These are phyloP conservation scores for Cantharellus cinnabarinus DNA, from an alignment of 768 basidiomycete species.

Conservation along the genomic window DNA sequence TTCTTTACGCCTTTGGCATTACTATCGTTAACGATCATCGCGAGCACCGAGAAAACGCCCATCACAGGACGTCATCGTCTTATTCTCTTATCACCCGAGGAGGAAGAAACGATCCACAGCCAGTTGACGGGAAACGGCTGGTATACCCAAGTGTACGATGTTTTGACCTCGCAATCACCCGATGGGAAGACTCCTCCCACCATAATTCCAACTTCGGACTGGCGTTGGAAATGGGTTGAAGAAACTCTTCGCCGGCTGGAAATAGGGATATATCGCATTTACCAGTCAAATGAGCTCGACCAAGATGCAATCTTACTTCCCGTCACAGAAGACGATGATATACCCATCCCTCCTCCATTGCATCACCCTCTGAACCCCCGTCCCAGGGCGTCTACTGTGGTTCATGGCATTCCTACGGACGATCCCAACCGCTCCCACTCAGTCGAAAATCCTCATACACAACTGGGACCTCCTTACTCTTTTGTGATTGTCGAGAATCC, in stretches of 20 bases:
- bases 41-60: constrained; percentile 57
- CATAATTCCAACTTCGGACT: constrained; percentile 57
- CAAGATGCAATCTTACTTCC: not conserved
- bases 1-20: constrained; percentile 39
- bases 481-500: constrained; percentile 76
- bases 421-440: constrained; percentile 25
- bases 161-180: constrained; percentile 31
- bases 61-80: constrained; percentile 77
- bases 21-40: constrained; percentile 49
- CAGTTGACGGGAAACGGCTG: constrained; percentile 71
- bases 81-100: constrained; percentile 78
- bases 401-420: constrained; percentile 23
- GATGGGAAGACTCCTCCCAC: constrained; percentile 30
- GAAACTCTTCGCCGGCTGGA: constrained; percentile 64
- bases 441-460: constrained; percentile 20
- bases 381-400: constrained; percentile 50
- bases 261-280: constrained; percentile 44
- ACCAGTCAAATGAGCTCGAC: constrained; percentile 22
- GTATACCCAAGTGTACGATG: constrained; percentile 65
- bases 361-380: constrained; percentile 67
- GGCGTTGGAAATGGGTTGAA: constrained; percentile 78
- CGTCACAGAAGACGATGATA: constrained; percentile 7
- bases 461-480: constrained; percentile 74
- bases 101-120: constrained; percentile 73
- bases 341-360: constrained; percentile 62